Conservation (phyloP, 2,329 filamentous ascomycete species). For the Aureobasidium sp. region DNA sequence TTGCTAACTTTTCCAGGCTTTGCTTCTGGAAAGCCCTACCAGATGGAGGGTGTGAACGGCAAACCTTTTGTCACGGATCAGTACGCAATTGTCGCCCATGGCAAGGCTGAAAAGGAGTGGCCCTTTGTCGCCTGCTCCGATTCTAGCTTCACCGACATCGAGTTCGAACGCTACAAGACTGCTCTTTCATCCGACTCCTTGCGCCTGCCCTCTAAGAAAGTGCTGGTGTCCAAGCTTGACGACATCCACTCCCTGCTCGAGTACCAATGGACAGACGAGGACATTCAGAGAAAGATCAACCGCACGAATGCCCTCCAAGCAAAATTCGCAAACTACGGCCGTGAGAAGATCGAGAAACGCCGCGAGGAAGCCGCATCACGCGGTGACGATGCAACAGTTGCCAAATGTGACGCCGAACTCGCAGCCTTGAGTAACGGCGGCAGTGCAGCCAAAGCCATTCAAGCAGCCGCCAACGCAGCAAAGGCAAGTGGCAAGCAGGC, state of each 20-base stretch:
- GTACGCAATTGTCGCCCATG: conserved; percentile 75
- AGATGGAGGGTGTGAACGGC: conserved; percentile 66
- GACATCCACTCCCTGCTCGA: conserved; percentile 75
- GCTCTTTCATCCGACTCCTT: conserved; percentile 66
- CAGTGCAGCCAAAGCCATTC: conserved; percentile 33
- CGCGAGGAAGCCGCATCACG: conserved; percentile 59
- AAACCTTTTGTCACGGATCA: conserved; percentile 76
- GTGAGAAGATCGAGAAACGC: conserved; percentile 57
- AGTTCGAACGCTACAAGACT: conserved; percentile 75
- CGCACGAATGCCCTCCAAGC: conserved; percentile 62
- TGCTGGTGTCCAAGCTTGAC: conserved; percentile 63
- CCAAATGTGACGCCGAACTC: conserved; percentile 44
- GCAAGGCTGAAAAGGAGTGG: conserved; percentile 75
- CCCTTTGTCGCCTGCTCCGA: conserved; percentile 90
- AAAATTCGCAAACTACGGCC: conserved; percentile 55
- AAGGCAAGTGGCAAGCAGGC: conserved; percentile 45
- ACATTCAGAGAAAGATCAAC: conserved; percentile 71
- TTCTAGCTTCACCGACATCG: conserved; percentile 66
- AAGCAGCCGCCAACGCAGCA: conserved; percentile 43
- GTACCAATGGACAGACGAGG: conserved; percentile 73
- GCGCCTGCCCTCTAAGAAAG: conserved; percentile 64
- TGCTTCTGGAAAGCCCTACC: conserved; percentile 71
- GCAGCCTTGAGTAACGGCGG: conserved; percentile 58
- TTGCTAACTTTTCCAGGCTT: conserved; percentile 47
- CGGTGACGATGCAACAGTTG: conserved; percentile 54